These are phyloP conservation scores for Lepidium aucheri DNA, from an alignment of 345 rosid species.

Conservation along the genomic window DNA sequence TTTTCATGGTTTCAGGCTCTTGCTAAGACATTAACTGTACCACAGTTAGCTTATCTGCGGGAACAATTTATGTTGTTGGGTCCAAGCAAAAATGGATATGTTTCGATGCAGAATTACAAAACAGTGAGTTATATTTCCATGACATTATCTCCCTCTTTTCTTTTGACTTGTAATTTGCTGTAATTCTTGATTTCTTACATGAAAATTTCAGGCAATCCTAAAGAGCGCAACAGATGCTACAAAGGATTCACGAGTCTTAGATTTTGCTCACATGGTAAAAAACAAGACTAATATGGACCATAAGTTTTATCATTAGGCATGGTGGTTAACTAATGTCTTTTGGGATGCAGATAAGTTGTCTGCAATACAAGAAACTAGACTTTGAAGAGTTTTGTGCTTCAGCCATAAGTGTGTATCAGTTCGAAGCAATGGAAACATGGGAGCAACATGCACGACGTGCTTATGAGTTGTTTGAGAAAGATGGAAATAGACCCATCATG, in stretches of 20 bases:
- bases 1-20: conserved; percentile 51
- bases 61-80: conserved; percentile 73
- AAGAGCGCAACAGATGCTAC: conserved; percentile 69
- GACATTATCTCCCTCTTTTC: background rate
- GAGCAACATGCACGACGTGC: conserved; percentile 81
- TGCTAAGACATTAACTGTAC: conserved; percentile 64
- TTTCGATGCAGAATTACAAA: conserved; percentile 76
- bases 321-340: background rate
- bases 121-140: conserved; percentile 39
- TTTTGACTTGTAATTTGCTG: background rate
- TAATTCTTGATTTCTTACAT: conserved; percentile 8
- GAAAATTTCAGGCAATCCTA: conserved; percentile 42
- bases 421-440: conserved; percentile 84
- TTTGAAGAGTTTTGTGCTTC: conserved; percentile 96
- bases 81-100: conserved; percentile 73
- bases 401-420: conserved; percentile 78
- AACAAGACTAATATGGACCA: background rate
- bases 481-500: conserved; percentile 81
- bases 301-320: background rate
- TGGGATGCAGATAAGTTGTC: conserved; percentile 54
- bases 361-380: conserved; percentile 73
- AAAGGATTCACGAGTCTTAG: conserved; percentile 76
- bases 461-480: conserved; percentile 82
- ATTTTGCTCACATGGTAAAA: conserved; percentile 58
- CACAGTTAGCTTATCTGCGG: conserved; percentile 76